These are phyloP conservation scores for Chaetomiaceae sp. DNA, from an alignment of 2,329 filamentous ascomycete genomes.

Conservation along the genomic window DNA sequence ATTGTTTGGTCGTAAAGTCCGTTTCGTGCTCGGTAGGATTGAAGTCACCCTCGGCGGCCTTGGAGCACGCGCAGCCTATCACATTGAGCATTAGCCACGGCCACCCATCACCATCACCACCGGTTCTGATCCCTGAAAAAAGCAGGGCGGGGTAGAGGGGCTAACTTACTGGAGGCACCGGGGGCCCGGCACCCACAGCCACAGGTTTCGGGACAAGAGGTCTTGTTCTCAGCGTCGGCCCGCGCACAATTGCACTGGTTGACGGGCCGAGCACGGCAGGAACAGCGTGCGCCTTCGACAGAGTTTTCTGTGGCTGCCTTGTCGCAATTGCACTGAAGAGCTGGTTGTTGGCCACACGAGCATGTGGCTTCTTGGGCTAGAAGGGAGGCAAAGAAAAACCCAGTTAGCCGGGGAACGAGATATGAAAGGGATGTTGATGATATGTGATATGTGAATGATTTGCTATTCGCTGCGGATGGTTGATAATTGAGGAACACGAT, in stretches of 20 bases:
- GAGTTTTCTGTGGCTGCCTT: constrained; percentile 73
- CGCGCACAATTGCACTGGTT: constrained; percentile 79
- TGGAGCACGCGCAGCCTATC: constrained; percentile 49
- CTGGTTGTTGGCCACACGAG: constrained; percentile 85
- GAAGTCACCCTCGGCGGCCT: constrained; percentile 57
- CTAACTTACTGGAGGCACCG: no score
- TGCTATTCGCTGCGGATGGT: not conserved
- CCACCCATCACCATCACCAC: no score
- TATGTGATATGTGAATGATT: no score
- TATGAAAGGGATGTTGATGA: no score
- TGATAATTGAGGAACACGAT: no score
- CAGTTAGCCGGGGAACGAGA: not conserved
- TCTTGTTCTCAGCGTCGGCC: constrained; percentile 64
- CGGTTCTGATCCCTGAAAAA: no score
- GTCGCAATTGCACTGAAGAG: constrained; percentile 80
- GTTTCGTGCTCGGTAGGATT: constrained; percentile 65
- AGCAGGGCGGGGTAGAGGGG: no score
- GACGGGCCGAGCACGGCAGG: constrained; percentile 74
- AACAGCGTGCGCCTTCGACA: constrained; percentile 69
- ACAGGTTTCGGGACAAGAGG: constrained; percentile 59
- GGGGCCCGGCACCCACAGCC: constrained; percentile 71
- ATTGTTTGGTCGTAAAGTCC: constrained; percentile 76
- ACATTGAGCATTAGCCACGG: no score
- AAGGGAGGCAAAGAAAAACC: not conserved
- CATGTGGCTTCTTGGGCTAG: constrained; percentile 64